These are phyloP conservation scores for Conringia planisiliqua DNA, from an alignment of 345 rosid species.

Conservation along the genomic window DNA sequence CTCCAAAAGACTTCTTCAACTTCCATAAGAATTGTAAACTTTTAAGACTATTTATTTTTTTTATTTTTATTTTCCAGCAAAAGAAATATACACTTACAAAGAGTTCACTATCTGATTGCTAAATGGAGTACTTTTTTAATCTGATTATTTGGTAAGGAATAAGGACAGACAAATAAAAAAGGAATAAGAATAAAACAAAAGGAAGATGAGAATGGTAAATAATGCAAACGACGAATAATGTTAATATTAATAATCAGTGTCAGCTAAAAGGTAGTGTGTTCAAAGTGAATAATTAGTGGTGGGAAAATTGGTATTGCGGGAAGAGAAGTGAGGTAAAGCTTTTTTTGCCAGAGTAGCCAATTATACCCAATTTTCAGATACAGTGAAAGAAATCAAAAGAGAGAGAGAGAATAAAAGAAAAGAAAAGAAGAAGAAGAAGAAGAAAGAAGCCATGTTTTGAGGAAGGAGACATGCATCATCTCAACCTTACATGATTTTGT, in stretches of 20 bases:
- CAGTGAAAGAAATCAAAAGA: background rate
- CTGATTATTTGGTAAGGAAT: background rate
- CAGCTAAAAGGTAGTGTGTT: slow-evolving; percentile 17
- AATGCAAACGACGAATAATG: background rate
- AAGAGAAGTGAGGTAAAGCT: background rate
- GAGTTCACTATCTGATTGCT: background rate
- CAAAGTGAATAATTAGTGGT: slow-evolving; percentile 10
- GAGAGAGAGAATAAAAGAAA: background rate
- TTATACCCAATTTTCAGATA: background rate
- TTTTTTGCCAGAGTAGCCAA: background rate
- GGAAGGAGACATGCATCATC: slow-evolving; percentile 35
- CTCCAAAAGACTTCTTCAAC: background rate
- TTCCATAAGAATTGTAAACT: background rate
- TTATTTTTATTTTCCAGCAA: too few species aligned
- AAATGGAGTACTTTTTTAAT: background rate
- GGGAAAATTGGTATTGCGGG: background rate
- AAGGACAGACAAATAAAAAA: background rate
- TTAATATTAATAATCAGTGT: background rate
- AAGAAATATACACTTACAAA: background rate
- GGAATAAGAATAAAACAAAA: background rate
- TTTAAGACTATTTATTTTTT: background rate
- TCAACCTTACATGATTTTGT: background rate
- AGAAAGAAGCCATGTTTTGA: slow-evolving; percentile 23
- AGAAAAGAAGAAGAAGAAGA: background rate
- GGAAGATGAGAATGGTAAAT: slow-evolving; percentile 4